Percentiles rank a stretch among this genome's conserved stretches.
Conservation (phyloP, 2,329 filamentous ascomycete species). For the Trichoderma breve region DNA sequence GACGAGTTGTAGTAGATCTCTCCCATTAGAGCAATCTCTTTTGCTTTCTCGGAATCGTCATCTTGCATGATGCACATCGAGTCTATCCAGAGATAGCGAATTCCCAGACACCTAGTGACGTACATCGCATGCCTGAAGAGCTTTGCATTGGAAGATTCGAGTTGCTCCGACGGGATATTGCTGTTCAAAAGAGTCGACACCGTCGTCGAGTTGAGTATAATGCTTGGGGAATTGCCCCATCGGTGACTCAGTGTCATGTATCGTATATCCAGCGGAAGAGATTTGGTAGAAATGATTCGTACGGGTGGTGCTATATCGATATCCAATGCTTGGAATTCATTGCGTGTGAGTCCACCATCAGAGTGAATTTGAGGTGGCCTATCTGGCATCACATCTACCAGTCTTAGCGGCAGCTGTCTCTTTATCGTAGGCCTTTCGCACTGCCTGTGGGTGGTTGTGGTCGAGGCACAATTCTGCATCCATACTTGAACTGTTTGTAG, state of each 20-base stretch:
- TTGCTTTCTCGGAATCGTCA: slow-evolving; percentile 4
- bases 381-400: neutral
- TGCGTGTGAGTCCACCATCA: neutral
- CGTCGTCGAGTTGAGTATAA: neutral
- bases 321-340: neutral
- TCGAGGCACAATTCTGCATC: neutral
- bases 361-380: neutral
- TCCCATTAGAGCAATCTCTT: slow-evolving; percentile 22
- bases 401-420: neutral
- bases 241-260: neutral
- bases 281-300: neutral
- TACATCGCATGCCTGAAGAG: neutral
- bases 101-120: neutral
- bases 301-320: neutral
- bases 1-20: slow-evolving; percentile 23
- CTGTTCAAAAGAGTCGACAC: neutral
- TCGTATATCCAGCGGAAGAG: neutral
- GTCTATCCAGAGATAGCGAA: slow-evolving; percentile 11
- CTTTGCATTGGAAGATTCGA: neutral
- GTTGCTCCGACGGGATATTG: neutral
- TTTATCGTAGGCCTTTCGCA: neutral
- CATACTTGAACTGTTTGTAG: neutral
- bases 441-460: neutral
- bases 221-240: neutral
- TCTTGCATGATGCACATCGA: slow-evolving; percentile 17